A percentile compares a stretch with the other conserved stretches of the same genome.
Evolutionary conservation across 2,329 filamentous ascomycete genomes (phyloP).

Genomic region (Ophiostoma piceae): DNA sequence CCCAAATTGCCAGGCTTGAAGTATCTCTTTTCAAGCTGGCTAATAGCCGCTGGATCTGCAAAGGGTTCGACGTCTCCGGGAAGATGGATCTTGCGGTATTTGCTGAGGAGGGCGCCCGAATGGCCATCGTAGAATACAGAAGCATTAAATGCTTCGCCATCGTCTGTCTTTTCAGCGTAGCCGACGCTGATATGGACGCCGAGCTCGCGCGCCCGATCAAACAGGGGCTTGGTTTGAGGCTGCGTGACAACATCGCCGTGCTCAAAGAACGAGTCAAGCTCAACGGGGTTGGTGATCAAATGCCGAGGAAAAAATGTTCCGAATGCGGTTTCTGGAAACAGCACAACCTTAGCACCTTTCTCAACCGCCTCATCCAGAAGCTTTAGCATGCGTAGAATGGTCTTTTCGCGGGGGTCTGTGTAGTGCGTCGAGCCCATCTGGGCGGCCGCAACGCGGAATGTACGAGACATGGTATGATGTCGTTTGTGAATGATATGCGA

Average conservation of each 20-base stretch:
- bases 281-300: slow-evolving; percentile 42
- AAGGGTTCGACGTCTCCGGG: slow-evolving; percentile 50
- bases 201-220: slow-evolving; percentile 43
- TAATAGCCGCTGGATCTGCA: slow-evolving; percentile 40
- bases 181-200: slow-evolving; percentile 49
- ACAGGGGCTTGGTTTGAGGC: slow-evolving; percentile 44
- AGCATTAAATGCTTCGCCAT: slow-evolving; percentile 41
- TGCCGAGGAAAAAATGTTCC: slow-evolving; percentile 54
- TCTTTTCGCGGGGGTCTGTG: slow-evolving; percentile 38
- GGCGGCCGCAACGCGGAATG: slow-evolving; percentile 42
- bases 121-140: slow-evolving; percentile 47
- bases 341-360: slow-evolving; percentile 44
- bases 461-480: slow-evolving; percentile 20
- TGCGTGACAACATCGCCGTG: slow-evolving; percentile 39
- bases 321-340: slow-evolving; percentile 50
- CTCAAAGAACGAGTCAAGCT: slow-evolving; percentile 48
- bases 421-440: slow-evolving; percentile 48
- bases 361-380: slow-evolving; percentile 44
- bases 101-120: slow-evolving; percentile 41
- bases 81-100: slow-evolving; percentile 53
- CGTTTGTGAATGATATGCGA: background rate
- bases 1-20: slow-evolving; percentile 50
- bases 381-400: slow-evolving; percentile 44
- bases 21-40: slow-evolving; percentile 54
- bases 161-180: slow-evolving; percentile 45